These are phyloP conservation scores for Glycine soja DNA, from an alignment of 306 rosid species.

Conservation along the genomic window DNA sequence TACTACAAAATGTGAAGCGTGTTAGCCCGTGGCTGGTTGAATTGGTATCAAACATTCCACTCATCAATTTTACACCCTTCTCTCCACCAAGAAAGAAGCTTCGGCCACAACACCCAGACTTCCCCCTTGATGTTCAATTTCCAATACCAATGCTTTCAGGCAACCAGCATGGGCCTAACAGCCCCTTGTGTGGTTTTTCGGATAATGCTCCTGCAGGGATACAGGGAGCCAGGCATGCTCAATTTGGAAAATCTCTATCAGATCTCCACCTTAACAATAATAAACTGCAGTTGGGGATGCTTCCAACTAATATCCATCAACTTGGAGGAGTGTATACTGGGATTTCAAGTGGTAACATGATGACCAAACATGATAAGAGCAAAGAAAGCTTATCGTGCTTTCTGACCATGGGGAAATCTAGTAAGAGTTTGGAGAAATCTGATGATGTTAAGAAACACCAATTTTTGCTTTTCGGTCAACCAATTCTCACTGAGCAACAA, in stretches of 20 bases:
- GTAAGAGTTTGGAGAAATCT: slow-evolving; percentile 69
- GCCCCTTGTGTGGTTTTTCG: slow-evolving; percentile 78
- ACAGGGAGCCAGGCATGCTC: slow-evolving; percentile 99
- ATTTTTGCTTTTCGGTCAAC: slow-evolving; percentile 94
- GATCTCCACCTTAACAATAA: slow-evolving; percentile 69
- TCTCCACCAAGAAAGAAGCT: slow-evolving; percentile 91
- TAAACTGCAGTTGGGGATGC: slow-evolving; percentile 80
- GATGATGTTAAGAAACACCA: slow-evolving; percentile 71
- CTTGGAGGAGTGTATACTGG: slow-evolving; percentile 57
- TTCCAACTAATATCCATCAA: slow-evolving; percentile 65
- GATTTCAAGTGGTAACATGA: slow-evolving; percentile 54
- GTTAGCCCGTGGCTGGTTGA: slow-evolving; percentile 97
- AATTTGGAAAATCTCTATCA: slow-evolving; percentile 79
- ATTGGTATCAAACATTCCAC: slow-evolving; percentile 78
- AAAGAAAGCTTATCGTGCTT: slow-evolving; percentile 71
- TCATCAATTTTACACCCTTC: slow-evolving; percentile 65
- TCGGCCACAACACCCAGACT: slow-evolving; percentile 71
- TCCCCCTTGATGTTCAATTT: slow-evolving; percentile 70
- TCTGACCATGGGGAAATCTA: slow-evolving; percentile 74
- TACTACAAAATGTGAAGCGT: slow-evolving; percentile 92
- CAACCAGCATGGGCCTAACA: slow-evolving; percentile 81
- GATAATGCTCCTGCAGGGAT: slow-evolving; percentile 94
- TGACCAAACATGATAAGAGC: slow-evolving; percentile 53
- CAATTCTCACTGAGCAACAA: slow-evolving; percentile 92
- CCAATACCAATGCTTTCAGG: slow-evolving; percentile 66